These are phyloP conservation scores for Reticulascus tulasneorum DNA, from an alignment of 2,329 filamentous ascomycete genomes.

Conservation along the genomic window DNA sequence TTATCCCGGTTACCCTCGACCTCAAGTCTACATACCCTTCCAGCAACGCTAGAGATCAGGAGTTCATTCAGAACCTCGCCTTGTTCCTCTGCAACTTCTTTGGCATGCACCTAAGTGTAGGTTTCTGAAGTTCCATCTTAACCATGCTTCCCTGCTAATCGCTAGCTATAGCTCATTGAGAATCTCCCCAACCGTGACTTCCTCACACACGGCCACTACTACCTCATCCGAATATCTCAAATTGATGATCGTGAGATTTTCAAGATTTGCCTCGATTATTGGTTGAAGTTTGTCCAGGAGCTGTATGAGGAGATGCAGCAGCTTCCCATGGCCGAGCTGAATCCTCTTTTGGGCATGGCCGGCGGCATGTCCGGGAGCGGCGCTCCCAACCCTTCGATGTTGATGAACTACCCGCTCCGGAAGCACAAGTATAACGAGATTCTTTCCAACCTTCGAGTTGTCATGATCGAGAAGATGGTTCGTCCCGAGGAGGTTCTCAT, in stretches of 20 bases:
- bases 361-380: conserved; percentile 71
- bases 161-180: conserved; percentile 82
- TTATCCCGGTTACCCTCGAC: conserved; percentile 86
- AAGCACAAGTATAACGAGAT: conserved; percentile 98
- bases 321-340: conserved; percentile 87
- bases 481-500: conserved; percentile 95
- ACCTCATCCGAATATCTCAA: conserved; percentile 95
- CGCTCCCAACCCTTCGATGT: conserved; percentile 76
- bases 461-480: conserved; percentile 99
- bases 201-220: conserved; percentile 93
- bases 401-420: conserved; percentile 86
- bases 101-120: conserved; percentile 80
- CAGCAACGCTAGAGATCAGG: conserved; percentile 90
- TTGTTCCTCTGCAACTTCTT: conserved; percentile 98
- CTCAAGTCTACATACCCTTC: conserved; percentile 86
- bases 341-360: conserved; percentile 79
- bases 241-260: conserved; percentile 99
- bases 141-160: conserved; percentile 14
- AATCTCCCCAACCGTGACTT: conserved; percentile 94
- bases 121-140: conserved; percentile 18
- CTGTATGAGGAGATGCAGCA: conserved; percentile 99
- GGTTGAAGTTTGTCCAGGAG: conserved; percentile 97
- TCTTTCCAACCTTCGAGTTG: conserved; percentile 85
- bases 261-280: conserved; percentile 99
- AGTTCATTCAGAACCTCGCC: conserved; percentile 95